Percentiles rank a stretch among this genome's conserved stretches.
Conservation (phyloP, 306 rosid genomes). For the Glycyrrhiza uralensis region DNA sequence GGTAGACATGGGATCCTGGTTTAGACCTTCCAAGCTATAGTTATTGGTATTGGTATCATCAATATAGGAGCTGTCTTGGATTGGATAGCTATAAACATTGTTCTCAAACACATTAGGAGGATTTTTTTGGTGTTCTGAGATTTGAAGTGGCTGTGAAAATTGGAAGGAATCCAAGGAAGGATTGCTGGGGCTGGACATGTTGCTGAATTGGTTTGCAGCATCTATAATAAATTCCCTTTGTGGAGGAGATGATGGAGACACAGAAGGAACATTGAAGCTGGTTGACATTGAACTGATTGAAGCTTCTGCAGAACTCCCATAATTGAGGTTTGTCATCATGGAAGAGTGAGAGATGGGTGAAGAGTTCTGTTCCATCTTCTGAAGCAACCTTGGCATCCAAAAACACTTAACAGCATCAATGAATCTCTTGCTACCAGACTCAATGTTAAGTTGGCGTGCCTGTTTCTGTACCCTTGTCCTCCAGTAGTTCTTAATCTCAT, state of each 20-base stretch:
- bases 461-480: constrained; percentile 92
- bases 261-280: constrained; percentile 29
- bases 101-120: constrained; percentile 33
- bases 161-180: constrained; percentile 41
- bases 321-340: constrained; percentile 26
- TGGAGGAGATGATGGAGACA: constrained; percentile 31
- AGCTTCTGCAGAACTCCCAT: constrained; percentile 30
- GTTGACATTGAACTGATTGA: constrained; percentile 27
- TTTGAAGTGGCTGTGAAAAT: constrained; percentile 39
- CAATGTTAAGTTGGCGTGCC: constrained; percentile 80
- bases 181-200: constrained; percentile 21
- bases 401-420: constrained; percentile 66
- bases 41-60: constrained; percentile 24
- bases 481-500: constrained; percentile 91
- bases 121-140: constrained; percentile 27
- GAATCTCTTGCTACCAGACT: constrained; percentile 74
- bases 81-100: constrained; percentile 21
- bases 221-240: constrained; percentile 27
- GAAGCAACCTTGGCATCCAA: constrained; percentile 81
- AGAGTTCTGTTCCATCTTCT: constrained; percentile 62
- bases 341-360: constrained; percentile 31
- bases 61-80: constrained; percentile 24
- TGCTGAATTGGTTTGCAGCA: constrained; percentile 23
- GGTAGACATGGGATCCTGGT: constrained; percentile 35
- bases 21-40: constrained; percentile 45